phyloP scores from a whole-genome alignment of 768 basidiomycete genomes.

The Trametes coccinea region DNA sequence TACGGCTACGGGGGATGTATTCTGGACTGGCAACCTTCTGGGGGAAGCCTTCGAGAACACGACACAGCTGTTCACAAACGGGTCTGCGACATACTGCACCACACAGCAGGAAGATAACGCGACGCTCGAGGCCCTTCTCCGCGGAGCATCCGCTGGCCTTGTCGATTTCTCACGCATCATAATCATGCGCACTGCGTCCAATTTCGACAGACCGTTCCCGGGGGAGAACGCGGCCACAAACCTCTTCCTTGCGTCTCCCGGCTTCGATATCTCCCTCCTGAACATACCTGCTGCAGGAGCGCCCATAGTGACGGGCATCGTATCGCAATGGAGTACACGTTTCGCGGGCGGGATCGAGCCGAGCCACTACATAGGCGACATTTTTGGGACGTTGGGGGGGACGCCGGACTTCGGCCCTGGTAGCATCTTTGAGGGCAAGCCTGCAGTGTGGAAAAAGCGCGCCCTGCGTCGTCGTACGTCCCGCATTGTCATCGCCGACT shows the following conservation, averaged over 20 bases:
- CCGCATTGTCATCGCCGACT: too few species aligned
- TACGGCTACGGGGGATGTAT: constrained; percentile 40
- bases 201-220: constrained; percentile 34
- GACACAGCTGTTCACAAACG: constrained; percentile 37
- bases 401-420: constrained; percentile 19
- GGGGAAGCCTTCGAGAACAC: constrained; percentile 39
- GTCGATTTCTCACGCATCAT: constrained; percentile 41
- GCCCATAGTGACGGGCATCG: constrained; percentile 38
- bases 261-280: constrained; percentile 34
- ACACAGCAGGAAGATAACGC: constrained; percentile 46
- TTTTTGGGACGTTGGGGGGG: constrained; percentile 15
- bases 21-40: constrained; percentile 40
- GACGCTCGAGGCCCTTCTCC: constrained; percentile 38
- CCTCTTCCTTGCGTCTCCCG: constrained; percentile 34
- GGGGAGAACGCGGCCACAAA: constrained; percentile 29
- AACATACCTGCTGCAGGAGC: constrained; percentile 41
- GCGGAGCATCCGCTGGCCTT: constrained; percentile 34
- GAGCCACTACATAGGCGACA: constrained; percentile 34
- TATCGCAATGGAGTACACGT: constrained; percentile 35
- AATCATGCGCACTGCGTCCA: constrained; percentile 39
- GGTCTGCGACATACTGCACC: constrained; percentile 35
- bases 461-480: background rate
- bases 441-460: background rate
- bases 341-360: constrained; percentile 38
- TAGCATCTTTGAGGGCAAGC: constrained; percentile 3